A percentile compares a stretch with the other conserved stretches of the same genome.
These are phyloP conservation scores for Penicillium odoratum DNA, from an alignment of 495 filamentous ascomycete genomes.

Conservation along the genomic window DNA sequence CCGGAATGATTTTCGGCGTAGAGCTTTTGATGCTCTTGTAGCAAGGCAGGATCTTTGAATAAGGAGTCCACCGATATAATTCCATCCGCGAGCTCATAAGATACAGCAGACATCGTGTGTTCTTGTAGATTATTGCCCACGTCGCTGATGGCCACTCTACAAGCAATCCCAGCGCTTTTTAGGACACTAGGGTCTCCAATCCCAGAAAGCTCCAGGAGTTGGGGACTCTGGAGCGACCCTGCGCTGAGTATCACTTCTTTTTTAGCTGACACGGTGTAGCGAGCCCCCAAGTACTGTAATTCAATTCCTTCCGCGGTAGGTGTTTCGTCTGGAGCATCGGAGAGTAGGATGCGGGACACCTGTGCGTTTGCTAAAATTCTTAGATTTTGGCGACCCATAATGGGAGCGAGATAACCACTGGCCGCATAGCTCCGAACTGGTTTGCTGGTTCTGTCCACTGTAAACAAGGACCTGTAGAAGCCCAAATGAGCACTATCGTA, in stretches of 20 bases:
- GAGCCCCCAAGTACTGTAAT: constrained; percentile 11
- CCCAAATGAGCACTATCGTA: constrained; percentile 42
- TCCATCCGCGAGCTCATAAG: constrained; percentile 12
- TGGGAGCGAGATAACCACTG: constrained; percentile 47
- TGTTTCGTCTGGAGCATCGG: neutral
- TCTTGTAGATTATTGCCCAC: constrained; percentile 53
- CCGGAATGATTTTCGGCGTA: constrained; percentile 27
- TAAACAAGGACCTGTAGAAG: constrained; percentile 37
- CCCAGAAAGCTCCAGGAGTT: constrained; percentile 62
- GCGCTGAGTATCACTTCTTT: constrained; percentile 60
- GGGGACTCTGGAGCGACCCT: constrained; percentile 55
- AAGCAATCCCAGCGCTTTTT: constrained; percentile 32
- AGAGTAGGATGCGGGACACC: constrained; percentile 32
- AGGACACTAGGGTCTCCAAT: constrained; percentile 48
- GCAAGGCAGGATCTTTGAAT: constrained; percentile 2
- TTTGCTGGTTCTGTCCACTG: constrained; percentile 35
- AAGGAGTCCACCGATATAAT: constrained; percentile 13
- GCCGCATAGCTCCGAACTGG: constrained; percentile 50
- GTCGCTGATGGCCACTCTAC: constrained; percentile 35
- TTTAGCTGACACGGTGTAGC: constrained; percentile 41
- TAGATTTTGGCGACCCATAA: constrained; percentile 27
- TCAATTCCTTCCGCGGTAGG: constrained; percentile 25
- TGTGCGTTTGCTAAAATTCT: constrained; percentile 31
- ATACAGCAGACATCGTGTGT: constrained; percentile 32
- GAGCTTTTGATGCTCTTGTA: constrained; percentile 14